phyloP scores from a whole-genome alignment of 129 eudicot species.

The Calendula officinalis region DNA sequence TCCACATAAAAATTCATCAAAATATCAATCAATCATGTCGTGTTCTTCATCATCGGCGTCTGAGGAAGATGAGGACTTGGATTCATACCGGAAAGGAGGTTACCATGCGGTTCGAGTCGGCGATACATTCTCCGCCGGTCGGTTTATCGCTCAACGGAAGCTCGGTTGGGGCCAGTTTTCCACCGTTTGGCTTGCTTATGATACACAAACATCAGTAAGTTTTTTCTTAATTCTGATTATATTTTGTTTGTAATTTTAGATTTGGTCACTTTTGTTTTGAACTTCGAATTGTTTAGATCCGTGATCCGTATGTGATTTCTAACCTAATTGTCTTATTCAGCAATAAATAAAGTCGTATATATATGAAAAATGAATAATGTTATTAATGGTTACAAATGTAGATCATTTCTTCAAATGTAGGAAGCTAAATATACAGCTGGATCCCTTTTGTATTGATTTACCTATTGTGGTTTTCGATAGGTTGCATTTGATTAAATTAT shows the following conservation, averaged over 20 bases:
- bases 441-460: slow-evolving; percentile 1
- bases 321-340: slow-evolving; percentile 21
- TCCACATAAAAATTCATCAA: background rate
- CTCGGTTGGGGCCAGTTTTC: slow-evolving; percentile 99
- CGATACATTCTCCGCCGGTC: slow-evolving; percentile 76
- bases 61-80: slow-evolving; percentile 90
- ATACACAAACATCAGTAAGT: slow-evolving; percentile 68
- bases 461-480: background rate
- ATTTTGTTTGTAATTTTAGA: background rate
- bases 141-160: slow-evolving; percentile 86
- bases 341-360: slow-evolving; percentile 3
- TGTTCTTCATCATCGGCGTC: slow-evolving; percentile 87
- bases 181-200: slow-evolving; percentile 99
- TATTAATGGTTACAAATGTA: slow-evolving; percentile 20
- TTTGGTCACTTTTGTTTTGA: slow-evolving; percentile 12
- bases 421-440: background rate
- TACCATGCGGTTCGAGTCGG: slow-evolving; percentile 93
- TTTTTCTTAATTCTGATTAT: background rate
- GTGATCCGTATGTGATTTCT: slow-evolving; percentile 28
- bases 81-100: slow-evolving; percentile 91
- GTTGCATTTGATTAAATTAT: slow-evolving; percentile 5
- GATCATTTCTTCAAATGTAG: slow-evolving; percentile 21
- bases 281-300: slow-evolving; percentile 25
- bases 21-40: slow-evolving; percentile 42
- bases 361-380: background rate